Evolutionary conservation across 495 filamentous ascomycete genomes (phyloP).

Genomic region (Xanthoparmelia taractica): DNA sequence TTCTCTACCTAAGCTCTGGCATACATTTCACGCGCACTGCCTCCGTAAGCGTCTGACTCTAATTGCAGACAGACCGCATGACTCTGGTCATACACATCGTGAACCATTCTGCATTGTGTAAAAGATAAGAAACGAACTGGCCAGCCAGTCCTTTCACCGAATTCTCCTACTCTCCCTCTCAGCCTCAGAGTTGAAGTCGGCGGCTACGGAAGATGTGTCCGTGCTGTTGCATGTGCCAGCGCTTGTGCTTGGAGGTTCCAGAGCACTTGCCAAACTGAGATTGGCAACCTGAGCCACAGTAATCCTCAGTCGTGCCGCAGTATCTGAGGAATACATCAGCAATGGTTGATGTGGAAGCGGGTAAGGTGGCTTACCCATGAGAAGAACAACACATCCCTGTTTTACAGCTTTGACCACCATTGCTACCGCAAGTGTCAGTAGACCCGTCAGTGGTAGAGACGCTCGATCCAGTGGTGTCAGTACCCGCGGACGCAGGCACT

Average conservation of each 20-base stretch:
- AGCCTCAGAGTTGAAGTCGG: slow-evolving; percentile 1
- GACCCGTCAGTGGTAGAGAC: slow-evolving; percentile 11
- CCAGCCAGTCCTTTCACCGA: neutral
- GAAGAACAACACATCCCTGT: slow-evolving; percentile 25
- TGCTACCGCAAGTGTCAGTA: slow-evolving; percentile 24
- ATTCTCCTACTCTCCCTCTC: neutral
- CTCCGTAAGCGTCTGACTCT: neutral
- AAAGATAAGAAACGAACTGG: neutral
- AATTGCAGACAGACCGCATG: neutral
- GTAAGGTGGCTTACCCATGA: slow-evolving; percentile 16
- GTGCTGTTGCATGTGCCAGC: slow-evolving; percentile 1
- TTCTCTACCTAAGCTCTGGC: neutral
- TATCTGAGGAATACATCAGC: slow-evolving; percentile 23
- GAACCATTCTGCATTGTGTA: neutral
- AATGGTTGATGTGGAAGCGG: neutral
- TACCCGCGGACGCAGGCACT: slow-evolving; percentile 5
- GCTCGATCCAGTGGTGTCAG: neutral
- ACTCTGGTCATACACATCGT: neutral
- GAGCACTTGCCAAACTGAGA: slow-evolving; percentile 32
- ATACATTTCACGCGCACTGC: neutral
- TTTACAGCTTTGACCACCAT: slow-evolving; percentile 23
- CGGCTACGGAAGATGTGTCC: slow-evolving; percentile 6
- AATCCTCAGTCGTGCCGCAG: slow-evolving; percentile 35
- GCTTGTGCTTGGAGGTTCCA: slow-evolving; percentile 19
- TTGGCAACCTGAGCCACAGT: slow-evolving; percentile 38